These are phyloP conservation scores for Elasticomyces elasticus DNA, from an alignment of 495 filamentous ascomycete species.

Conservation along the genomic window DNA sequence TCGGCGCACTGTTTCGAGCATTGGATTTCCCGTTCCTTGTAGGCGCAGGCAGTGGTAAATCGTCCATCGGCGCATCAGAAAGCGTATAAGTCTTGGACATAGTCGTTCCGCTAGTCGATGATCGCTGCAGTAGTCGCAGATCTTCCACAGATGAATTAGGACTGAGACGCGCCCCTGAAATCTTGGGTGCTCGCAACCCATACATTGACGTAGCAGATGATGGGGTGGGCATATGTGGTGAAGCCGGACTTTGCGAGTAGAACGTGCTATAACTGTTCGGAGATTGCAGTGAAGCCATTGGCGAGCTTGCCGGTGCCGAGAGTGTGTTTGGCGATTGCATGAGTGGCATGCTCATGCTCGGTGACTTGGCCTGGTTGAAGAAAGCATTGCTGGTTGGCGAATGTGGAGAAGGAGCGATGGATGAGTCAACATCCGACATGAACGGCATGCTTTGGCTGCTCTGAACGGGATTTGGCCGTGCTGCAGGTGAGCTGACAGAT, in stretches of 20 bases:
- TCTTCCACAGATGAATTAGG: constrained; percentile 11
- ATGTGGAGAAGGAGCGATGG: neutral
- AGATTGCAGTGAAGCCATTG: neutral
- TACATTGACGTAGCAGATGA: constrained; percentile 1
- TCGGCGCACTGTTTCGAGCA: neutral
- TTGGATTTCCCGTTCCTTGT: constrained; percentile 5
- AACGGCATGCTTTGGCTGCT: constrained; percentile 5
- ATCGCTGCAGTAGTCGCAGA: constrained; percentile 2
- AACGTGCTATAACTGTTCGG: neutral
- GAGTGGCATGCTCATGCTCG: neutral
- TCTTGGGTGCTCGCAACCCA: constrained; percentile 11
- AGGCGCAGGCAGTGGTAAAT: neutral
- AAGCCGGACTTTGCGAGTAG: neutral
- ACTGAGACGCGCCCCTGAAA: constrained; percentile 8
- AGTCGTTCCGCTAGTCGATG: constrained; percentile 1
- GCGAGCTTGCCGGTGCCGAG: neutral
- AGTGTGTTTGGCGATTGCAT: neutral
- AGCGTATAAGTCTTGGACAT: neutral
- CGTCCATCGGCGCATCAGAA: neutral
- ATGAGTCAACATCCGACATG: neutral
- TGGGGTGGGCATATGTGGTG: neutral
- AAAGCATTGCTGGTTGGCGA: neutral
- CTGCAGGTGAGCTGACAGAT: neutral
- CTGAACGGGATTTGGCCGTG: constrained; percentile 1
- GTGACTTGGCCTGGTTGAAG: neutral